A percentile compares a stretch with the other conserved stretches of the same genome.
phyloP scores from a whole-genome alignment of 2,329 filamentous ascomycete species.

The Aspergillus felis region DNA sequence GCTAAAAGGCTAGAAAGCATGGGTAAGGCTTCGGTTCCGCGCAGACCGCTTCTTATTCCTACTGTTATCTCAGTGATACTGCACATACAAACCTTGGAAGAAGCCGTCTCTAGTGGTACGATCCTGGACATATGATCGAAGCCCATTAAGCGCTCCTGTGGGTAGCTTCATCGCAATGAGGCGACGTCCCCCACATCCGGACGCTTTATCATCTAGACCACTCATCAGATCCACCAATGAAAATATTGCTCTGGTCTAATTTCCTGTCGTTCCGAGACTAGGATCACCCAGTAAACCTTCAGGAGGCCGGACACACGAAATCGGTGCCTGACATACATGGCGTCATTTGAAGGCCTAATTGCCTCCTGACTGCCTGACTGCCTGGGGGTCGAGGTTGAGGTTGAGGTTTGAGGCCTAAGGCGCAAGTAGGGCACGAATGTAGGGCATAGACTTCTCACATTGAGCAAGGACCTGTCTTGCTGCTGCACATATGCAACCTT shows the following conservation, averaged over 20 bases:
- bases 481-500: neutral
- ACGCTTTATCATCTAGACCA: neutral
- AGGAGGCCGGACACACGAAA: neutral
- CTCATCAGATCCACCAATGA: neutral
- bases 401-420: neutral
- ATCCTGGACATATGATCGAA: neutral
- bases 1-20: neutral
- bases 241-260: neutral
- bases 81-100: neutral
- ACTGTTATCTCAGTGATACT: slow-evolving; percentile 1
- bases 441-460: neutral
- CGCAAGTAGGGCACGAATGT: neutral
- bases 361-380: neutral
- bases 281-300: neutral
- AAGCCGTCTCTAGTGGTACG: neutral
- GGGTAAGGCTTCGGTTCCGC: slow-evolving; percentile 6
- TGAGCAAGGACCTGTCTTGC: neutral
- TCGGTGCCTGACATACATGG: neutral
- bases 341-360: neutral
- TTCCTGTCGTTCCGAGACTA: neutral
- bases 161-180: neutral
- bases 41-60: slow-evolving; percentile 18
- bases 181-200: neutral
- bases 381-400: neutral
- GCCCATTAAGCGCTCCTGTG: slow-evolving; percentile 1